Base-by-base conservation (phyloP, 2,329 filamentous ascomycete species). In the Coleophoma cylindrospora region DNA sequence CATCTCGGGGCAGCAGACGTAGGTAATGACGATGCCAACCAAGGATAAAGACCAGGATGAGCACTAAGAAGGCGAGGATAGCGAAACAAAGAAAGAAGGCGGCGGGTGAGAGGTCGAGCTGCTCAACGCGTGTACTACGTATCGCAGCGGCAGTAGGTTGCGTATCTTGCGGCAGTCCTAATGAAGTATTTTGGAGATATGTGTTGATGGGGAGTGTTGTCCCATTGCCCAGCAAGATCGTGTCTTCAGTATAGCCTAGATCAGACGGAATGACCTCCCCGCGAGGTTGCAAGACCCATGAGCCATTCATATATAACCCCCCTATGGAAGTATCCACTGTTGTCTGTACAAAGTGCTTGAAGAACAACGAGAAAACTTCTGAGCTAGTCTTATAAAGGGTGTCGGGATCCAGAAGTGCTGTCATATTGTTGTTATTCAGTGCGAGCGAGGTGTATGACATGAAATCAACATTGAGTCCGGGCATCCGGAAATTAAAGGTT, bases 401-500 rank as follows among this genome's bases (percentile, higher is more conserved):
- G 4, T 41, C 22, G 4, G 47, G 45, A 34, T 56, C 48, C 2
- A 48, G 48, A 6, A 56, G 45, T 8, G 47, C 44, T 13, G 43
- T 48, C 10, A 14, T 32, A 14, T 54, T 45, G 33, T 45, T 43
- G 9, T 40, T 34, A n/a, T 48, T 40, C 4, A 54, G 43, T 12
- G 47, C 38, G 2, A 45, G 45, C 6, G 54, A 17, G 14, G 50
- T 48, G 37, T 51, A 53, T 17, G 51, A 54, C 47, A 49, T 48
- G 21, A 56, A 52, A 33, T 56, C 54, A 27, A 49, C n/a, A 38
- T 52, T 56, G 2, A 51, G 49, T 10, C 51, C 49, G 10, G 51
- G 51, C 1, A 52, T 40, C 5, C 54, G 51, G 45, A 56, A 56
- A 34, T 51, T 54, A 45, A 45, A 56, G 2, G 51, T 54, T 34